These are phyloP conservation scores for Trametes sanguinea DNA, from an alignment of 768 basidiomycete species.

Conservation along the genomic window DNA sequence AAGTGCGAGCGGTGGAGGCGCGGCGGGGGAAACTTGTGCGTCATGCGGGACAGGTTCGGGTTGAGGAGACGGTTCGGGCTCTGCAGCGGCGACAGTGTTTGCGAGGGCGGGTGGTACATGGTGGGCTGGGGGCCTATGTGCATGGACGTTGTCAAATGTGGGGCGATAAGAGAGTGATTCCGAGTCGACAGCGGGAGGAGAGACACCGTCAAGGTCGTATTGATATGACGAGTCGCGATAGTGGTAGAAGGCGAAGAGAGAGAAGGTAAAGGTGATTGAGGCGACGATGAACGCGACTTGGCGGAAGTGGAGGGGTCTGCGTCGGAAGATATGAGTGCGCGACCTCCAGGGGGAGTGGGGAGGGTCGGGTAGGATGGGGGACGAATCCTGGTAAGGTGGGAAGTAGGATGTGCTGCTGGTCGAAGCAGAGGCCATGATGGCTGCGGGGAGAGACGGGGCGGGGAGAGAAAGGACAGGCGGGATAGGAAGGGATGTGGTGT, in stretches of 20 bases:
- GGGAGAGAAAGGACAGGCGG: background rate
- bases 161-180: slow-evolving; percentile 1
- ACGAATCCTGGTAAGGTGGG: slow-evolving; percentile 12
- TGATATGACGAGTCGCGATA: background rate
- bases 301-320: slow-evolving; percentile 19
- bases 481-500: background rate
- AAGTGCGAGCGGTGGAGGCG: background rate
- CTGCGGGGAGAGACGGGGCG: too few species aligned
- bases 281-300: slow-evolving; percentile 12
- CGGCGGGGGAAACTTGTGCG: background rate
- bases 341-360: slow-evolving; percentile 21
- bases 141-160: slow-evolving; percentile 1
- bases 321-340: slow-evolving; percentile 16
- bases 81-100: background rate
- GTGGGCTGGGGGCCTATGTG: slow-evolving; percentile 9
- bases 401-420: slow-evolving; percentile 5
- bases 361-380: slow-evolving; percentile 6
- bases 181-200: background rate
- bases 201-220: background rate
- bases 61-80: background rate
- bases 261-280: slow-evolving; percentile 10
- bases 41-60: too few species aligned
- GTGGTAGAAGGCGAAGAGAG: slow-evolving; percentile 19
- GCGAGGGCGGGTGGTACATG: background rate
- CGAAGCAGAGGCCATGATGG: slow-evolving; percentile 12